A percentile compares a stretch with the other conserved stretches of the same genome.
Conservation (phyloP, 1,284 basidiomycete genomes). For the Sporisorium sorghi region DNA sequence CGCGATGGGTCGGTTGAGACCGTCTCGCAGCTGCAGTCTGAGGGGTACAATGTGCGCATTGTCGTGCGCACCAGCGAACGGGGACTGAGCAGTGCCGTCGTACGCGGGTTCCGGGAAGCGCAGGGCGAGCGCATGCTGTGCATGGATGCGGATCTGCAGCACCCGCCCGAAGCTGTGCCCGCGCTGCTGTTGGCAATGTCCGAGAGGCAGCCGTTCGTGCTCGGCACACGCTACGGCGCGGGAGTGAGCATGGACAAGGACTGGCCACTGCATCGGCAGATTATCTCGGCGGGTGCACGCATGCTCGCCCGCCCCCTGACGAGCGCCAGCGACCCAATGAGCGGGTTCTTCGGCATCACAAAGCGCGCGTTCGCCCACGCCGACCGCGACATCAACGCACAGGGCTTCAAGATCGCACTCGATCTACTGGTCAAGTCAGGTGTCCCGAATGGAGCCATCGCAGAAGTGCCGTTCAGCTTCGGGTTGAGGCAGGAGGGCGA, state of each 20-base stretch:
- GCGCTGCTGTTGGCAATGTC: constrained; percentile 70
- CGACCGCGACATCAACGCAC: constrained; percentile 43
- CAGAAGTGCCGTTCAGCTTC: constrained; percentile 50
- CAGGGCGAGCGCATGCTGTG: constrained; percentile 71
- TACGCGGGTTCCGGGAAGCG: constrained; percentile 72
- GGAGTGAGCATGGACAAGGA: constrained; percentile 72
- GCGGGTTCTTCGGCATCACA: constrained; percentile 72
- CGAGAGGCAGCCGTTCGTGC: constrained; percentile 69
- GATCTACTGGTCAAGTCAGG: constrained; percentile 48
- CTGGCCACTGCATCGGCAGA: constrained; percentile 72
- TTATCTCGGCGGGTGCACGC: constrained; percentile 72
- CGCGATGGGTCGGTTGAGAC: constrained; percentile 45
- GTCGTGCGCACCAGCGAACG: constrained; percentile 71
- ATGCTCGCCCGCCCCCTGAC: constrained; percentile 71
- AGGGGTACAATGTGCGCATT: constrained; percentile 72
- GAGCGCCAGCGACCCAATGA: constrained; percentile 72
- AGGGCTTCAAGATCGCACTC: constrained; percentile 54
- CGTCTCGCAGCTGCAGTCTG: constrained; percentile 32
- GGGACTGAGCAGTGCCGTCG: constrained; percentile 72
- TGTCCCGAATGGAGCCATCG: constrained; percentile 30
- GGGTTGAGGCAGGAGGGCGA: constrained; percentile 46
- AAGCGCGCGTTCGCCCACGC: constrained; percentile 61
- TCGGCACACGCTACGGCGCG: constrained; percentile 72
- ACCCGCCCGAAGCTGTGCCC: constrained; percentile 72
- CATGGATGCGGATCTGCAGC: constrained; percentile 73